Evolutionary conservation across 345 rosid species (phyloP).

Genomic region (Clausena lansium): DNA sequence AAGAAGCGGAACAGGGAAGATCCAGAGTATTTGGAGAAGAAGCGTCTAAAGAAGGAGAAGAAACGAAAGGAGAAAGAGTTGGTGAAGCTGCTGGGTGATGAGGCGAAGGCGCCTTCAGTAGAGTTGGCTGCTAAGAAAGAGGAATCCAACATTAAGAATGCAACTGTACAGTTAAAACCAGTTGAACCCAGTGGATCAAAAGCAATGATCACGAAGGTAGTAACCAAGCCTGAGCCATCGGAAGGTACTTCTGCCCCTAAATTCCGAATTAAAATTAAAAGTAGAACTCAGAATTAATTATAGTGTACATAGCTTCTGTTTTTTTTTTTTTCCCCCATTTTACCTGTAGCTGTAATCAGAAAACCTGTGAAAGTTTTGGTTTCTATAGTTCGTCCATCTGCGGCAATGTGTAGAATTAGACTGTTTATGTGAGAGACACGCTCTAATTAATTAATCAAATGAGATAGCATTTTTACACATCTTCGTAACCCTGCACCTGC

Average conservation of each 20-base stretch:
- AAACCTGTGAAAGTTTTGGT: not conserved
- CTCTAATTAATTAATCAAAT: not conserved
- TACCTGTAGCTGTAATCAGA: not conserved
- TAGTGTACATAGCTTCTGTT: not conserved
- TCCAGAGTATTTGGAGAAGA: slow-evolving; percentile 68
- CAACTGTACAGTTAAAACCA: slow-evolving; percentile 30
- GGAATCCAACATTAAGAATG: slow-evolving; percentile 24
- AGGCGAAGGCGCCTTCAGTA: slow-evolving; percentile 28
- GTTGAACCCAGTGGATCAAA: slow-evolving; percentile 43
- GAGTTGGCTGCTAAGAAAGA: slow-evolving; percentile 24
- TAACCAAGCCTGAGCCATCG: slow-evolving; percentile 47
- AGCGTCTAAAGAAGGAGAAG: slow-evolving; percentile 84
- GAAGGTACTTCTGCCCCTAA: slow-evolving; percentile 48
- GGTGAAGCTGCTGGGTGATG: slow-evolving; percentile 50
- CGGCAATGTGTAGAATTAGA: not conserved
- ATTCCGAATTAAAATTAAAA: slow-evolving; percentile 72
- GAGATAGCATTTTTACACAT: not conserved
- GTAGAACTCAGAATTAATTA: slow-evolving; percentile 43
- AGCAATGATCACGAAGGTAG: slow-evolving; percentile 31
- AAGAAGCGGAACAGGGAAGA: slow-evolving; percentile 68
- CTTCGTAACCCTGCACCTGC: not conserved
- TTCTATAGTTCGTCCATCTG: not conserved
- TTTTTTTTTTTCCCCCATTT: not conserved
- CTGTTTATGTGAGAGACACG: not conserved
- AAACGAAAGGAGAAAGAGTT: slow-evolving; percentile 76